phyloP scores from a whole-genome alignment of 306 rosid species.

The Citrullus mucosospermus region DNA sequence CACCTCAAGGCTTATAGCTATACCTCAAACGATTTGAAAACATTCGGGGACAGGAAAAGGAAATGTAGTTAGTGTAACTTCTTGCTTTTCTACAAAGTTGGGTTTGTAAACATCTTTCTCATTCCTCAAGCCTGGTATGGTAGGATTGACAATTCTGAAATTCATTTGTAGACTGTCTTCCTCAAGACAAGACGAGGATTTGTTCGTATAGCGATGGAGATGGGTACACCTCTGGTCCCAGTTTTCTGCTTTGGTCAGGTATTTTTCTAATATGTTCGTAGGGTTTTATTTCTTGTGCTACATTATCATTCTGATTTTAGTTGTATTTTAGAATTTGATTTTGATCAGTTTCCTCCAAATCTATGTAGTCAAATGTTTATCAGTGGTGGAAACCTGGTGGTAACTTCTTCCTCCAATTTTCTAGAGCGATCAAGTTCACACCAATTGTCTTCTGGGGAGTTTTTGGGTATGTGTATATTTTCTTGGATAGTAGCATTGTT shows the following conservation, averaged over 20 bases:
- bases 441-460: slow-evolving; percentile 83
- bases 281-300: neutral
- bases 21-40: too few species aligned
- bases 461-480: slow-evolving; percentile 45
- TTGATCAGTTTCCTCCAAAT: neutral
- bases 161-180: slow-evolving; percentile 40
- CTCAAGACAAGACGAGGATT: slow-evolving; percentile 78
- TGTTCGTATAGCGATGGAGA: slow-evolving; percentile 74
- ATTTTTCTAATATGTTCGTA: neutral
- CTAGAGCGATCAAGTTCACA: slow-evolving; percentile 68
- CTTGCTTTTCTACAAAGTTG: neutral
- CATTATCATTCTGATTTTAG: neutral
- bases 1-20: neutral
- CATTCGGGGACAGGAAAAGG: neutral
- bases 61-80: neutral
- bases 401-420: slow-evolving; percentile 38
- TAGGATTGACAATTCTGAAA: neutral
- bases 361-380: slow-evolving; percentile 53
- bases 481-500: neutral
- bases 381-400: slow-evolving; percentile 93
- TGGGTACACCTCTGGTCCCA: slow-evolving; percentile 80
- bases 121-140: neutral
- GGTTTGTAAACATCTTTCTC: neutral
- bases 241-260: slow-evolving; percentile 96
- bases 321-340: neutral